Evolutionary conservation across 2,329 filamentous ascomycete genomes (phyloP), one percentile per base, ranked within the genome.

Genomic region (Achaetomium macrosporum): DNA sequence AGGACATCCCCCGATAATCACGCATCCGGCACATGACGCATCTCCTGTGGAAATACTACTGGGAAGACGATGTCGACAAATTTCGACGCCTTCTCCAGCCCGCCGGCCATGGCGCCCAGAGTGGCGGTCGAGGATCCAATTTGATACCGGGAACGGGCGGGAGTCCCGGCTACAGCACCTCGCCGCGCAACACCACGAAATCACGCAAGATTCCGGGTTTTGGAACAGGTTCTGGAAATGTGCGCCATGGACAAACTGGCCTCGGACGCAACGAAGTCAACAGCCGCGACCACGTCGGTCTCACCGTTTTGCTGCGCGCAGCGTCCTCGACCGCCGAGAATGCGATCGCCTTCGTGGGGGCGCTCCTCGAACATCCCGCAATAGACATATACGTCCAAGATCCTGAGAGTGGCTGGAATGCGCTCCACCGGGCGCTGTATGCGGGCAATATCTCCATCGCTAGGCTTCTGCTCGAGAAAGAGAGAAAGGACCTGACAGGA

Each of bases 21-120:
- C 25, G 33, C 50, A 50, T 56, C 40, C 58, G 53, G 59, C 64
- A 63, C 64, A 70, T 97, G 92, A 97, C 89, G 85, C 87, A 90
- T 77, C 82, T 87, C 82, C 84, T 99, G 71, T 96, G 92, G 92
- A 91, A 90, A 81, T 89, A 83, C 71, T 97, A 92, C 71, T 87
- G 95, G 78, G 87, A 96, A 83, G 88, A 96, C 81, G 90, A 99
- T 83, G 87, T 96, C 83, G 91, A 95, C 70, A 84, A 77, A 68
- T 97, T 99, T 81, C 87, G 88, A 75, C 87, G 86, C 76, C 82
- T 95, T 68, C 81, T 99, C 80, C 85, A 85, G 67, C 83, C 82
- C 70, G 78, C 85, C 72, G 77, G 78, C 67, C 78, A 78, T 69
- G 78, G 74, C 66, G 67, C 76, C 58, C 80, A 81, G 63, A 66